Evolutionary conservation across 2,329 filamentous ascomycete species (phyloP), one percentile per base, ranked within the genome.

Genomic region (Calonectria ilicicola): DNA sequence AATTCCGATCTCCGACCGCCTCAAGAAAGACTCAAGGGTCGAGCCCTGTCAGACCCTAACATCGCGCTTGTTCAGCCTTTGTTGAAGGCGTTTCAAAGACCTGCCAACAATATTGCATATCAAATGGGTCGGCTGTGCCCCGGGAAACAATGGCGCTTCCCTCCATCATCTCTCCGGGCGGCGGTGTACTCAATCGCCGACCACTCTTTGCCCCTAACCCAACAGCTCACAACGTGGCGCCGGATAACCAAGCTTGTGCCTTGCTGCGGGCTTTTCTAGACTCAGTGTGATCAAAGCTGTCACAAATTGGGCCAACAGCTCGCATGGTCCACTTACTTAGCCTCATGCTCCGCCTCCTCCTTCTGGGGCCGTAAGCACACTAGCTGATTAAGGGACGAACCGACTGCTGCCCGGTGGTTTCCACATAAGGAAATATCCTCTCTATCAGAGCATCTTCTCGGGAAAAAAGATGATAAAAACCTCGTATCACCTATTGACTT

Each of bases 371-470:
- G 53, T 60, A 35, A 60, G 53, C 53, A 60, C 32, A 17, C 53
- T 60, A 60, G 53, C 53, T 35, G 53, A 60, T 60, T 60, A 40
- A 26, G 32, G 32, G 53, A 60, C 53, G 53, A 60, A 60, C 53
- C 21, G 32, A 60, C 9, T 19, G 12, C 53, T 17, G 7, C 32
- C 26, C 53, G 53, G 53, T 2, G 53, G 2, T 40, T 60, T 60
- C 53, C 12, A 40, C n/a, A 60, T 26, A 15, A 14, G 35, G 53
- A 17, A 40, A 60, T 23, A 26, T 21, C 14, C 12, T 21, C 3
- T 40, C 23, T 7, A 26, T 15, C 2, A 17, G 15, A 32, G 6
- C n/a, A 26, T 40, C 29, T 53, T 32, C 2, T 40, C 21, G 26
- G 3, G 2, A 35, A 51, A 17, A 17, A 44, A 40, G n/a, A 40